These are phyloP conservation scores for Verruconis gallopava DNA, from an alignment of 2,329 filamentous ascomycete genomes.

Conservation along the genomic window DNA sequence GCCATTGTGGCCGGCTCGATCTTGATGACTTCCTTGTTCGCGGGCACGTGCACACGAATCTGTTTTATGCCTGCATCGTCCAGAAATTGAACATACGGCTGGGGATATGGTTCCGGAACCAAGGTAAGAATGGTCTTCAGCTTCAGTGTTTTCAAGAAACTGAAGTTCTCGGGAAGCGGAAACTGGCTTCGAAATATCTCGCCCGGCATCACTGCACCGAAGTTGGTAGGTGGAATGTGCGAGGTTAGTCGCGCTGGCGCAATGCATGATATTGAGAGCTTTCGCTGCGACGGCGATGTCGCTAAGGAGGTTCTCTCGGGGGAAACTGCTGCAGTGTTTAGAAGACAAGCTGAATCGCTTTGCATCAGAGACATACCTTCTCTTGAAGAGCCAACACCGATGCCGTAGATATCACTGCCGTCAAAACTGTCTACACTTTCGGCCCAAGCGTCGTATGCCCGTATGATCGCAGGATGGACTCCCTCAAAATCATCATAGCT, in stretches of 20 bases:
- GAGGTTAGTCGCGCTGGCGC: constrained; percentile 6
- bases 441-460: background rate
- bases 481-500: background rate
- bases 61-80: constrained; percentile 55
- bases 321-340: too few species aligned
- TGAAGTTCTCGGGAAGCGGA: constrained; percentile 56
- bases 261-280: background rate
- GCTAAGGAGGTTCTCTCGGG: too few species aligned
- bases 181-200: constrained; percentile 73
- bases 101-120: constrained; percentile 35
- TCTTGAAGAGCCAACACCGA: background rate
- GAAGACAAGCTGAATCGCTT: too few species aligned
- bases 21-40: constrained; percentile 62
- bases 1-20: constrained; percentile 42
- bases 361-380: background rate
- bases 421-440: background rate
- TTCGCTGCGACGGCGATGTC: background rate
- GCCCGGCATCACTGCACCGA: constrained; percentile 58
- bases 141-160: constrained; percentile 52
- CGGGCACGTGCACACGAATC: constrained; percentile 61
- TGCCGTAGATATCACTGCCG: background rate
- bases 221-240: constrained; percentile 47
- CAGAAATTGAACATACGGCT: constrained; percentile 49
- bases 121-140: constrained; percentile 65
- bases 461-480: background rate